Base-by-base conservation (phyloP, 495 filamentous ascomycete species). In the Tuber brumale region DNA sequence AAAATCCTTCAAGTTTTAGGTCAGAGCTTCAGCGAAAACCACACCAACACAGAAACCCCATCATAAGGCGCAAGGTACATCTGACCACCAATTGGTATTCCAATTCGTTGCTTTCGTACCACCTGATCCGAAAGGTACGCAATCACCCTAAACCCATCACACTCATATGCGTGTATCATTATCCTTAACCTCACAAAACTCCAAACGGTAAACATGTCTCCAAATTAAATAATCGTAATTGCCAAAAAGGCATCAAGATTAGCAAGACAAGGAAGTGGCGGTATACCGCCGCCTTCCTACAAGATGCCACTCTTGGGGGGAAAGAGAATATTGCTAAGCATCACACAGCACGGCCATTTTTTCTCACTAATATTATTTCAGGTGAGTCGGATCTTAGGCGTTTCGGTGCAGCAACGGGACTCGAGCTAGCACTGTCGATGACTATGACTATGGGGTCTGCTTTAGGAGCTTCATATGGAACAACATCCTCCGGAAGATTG, bases 391-490 rank as follows among this genome's bases (percentile, higher is more conserved):
- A 76, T 43, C 75, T 79, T 8, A 79, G 72, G 19, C 78, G 70
- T 70, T 80, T 80, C 16, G 77, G 48, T 37, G 57, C 37, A 6
- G 72, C 69, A 57, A 44, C 72, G 5, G 78, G 46, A 45, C n/a
- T 71, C 35, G 57, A 66, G 57, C 14, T 35, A 14, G 57, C 57
- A 35, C 57, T 66, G 10, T 66, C 57, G 57, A 66, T 66, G 57
- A 66, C 57, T 66, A 66, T 66, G 27, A 66, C 57, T 66, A n/a
- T 35, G 14, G 57, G 57, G 57, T 66, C 57, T 66, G 57, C 27
- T 71, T 76, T 74, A 14, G 76, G 73, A 4, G 70, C 76, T 73
- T 80, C 78, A 61, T 80, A 80, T 23, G 78, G 78, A 57, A 80
- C 70, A 37, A 79, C 43, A n/a, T 80, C 78, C 51, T 80, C 78